These are phyloP conservation scores for Botryotinia narcissicola DNA, from an alignment of 2,329 filamentous ascomycete species.

Conservation along the genomic window DNA sequence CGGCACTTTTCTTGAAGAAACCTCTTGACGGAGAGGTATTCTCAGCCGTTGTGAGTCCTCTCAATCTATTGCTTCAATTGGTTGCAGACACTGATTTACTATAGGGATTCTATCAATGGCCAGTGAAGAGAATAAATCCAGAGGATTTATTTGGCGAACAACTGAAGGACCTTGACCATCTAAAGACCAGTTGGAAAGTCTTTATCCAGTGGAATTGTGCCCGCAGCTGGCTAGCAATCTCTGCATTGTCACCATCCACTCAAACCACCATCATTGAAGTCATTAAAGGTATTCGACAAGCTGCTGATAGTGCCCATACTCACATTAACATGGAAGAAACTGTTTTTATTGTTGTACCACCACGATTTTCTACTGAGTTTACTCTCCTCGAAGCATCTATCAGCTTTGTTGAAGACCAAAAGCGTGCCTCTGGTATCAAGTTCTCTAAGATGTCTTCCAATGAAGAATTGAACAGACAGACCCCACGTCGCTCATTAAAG, in stretches of 20 bases:
- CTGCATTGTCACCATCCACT: conserved; percentile 1
- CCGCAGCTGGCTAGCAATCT: conserved; percentile 24
- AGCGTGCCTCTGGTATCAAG: neutral
- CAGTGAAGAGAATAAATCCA: conserved; percentile 21
- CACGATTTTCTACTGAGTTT: conserved; percentile 11
- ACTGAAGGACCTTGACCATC: conserved; percentile 29
- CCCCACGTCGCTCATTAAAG: neutral
- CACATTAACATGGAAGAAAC: conserved; percentile 26
- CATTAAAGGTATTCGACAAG: conserved; percentile 30
- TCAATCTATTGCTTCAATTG: neutral
- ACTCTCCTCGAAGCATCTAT: conserved; percentile 1
- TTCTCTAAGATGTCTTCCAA: neutral
- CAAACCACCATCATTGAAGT: conserved; percentile 19
- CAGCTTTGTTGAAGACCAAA: neutral
- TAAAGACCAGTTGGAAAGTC: conserved; percentile 27
- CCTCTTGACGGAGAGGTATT: conserved; percentile 1
- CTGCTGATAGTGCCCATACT: conserved; percentile 27
- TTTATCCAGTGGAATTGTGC: conserved; percentile 26
- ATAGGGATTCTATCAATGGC: conserved; percentile 32
- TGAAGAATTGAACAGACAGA: neutral
- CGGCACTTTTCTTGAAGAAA: neutral
- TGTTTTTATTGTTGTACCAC: conserved; percentile 32
- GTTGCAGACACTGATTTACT: neutral
- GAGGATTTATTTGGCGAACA: conserved; percentile 23
- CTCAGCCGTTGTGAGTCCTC: neutral